Percentiles rank a stretch among this genome's conserved stretches.
Evolutionary conservation across 208 protist species (phyloP).

Genomic region (Acanthamoeba rhysodes): DNA sequence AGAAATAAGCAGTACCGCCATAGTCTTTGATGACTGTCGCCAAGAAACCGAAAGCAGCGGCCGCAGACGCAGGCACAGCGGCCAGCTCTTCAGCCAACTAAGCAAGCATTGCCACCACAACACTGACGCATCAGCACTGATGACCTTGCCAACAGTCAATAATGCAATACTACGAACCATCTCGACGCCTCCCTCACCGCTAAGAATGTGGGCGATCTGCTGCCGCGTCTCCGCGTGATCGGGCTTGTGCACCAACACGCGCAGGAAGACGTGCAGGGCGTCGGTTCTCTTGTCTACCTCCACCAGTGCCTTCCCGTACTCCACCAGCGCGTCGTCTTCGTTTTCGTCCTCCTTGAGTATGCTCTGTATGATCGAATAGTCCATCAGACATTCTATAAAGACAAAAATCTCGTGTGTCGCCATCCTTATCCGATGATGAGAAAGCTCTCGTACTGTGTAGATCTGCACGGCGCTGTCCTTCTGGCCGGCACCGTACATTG

Average conservation of each 20-base stretch:
- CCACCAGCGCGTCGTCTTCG: neutral
- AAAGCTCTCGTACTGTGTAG: neutral
- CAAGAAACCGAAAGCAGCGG: neutral
- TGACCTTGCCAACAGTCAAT: too few species aligned
- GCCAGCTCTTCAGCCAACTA: neutral
- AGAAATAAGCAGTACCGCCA: neutral
- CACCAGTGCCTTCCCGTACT: conserved; percentile 15
- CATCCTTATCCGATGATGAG: neutral
- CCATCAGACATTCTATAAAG: too few species aligned
- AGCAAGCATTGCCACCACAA: too few species aligned
- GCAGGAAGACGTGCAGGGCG: conserved; percentile 18
- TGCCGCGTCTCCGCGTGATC: neutral
- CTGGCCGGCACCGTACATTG: neutral
- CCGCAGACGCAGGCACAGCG: neutral
- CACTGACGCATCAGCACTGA: too few species aligned
- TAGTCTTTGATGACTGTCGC: conserved; percentile 17
- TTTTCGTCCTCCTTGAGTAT: conserved; percentile 23
- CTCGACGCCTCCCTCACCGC: neutral
- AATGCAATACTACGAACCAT: neutral
- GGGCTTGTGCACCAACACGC: conserved; percentile 1
- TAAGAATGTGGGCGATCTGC: neutral
- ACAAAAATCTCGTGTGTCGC: too few species aligned
- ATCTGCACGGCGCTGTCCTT: neutral
- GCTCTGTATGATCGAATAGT: neutral
- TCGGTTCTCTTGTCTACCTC: neutral